Base-by-base conservation (phyloP, 768 basidiomycete genomes). In the Peribolospora baueri region DNA sequence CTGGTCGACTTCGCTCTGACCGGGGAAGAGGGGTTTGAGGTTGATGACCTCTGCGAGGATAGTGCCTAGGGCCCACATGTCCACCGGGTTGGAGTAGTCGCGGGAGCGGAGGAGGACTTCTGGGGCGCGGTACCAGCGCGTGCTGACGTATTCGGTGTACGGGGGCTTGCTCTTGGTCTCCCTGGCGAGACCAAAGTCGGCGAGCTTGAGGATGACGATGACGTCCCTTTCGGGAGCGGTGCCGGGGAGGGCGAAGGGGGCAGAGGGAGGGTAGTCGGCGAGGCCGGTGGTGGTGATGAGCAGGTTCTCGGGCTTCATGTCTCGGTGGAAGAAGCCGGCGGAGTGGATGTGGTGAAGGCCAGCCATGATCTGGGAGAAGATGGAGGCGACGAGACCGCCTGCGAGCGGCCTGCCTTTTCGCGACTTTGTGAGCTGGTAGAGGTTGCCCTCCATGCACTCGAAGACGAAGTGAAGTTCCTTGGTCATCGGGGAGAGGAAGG, bases 251-350 rank as follows among this genome's bases (percentile, higher is more conserved):
- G 79, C 76, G 52, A 75, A 64, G 8, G 84, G 79, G n/a, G 78
- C 79, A 40, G 85, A 74, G 7, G 84, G 75, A 38, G 76, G 78
- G 65, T 98, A 98, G 68, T 93, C 85, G 61, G 82, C 81, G 52
- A 91, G 75, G 14, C 93, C 93, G 10, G 87, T 93, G 2, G 93
- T 97, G 13, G 93, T 97, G 62, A 98, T 93, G 52, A 98, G 78
- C 6, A 97, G 81, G 63, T 98, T 98, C 68, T 98, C 93, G 43
- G 93, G 93, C 69, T 98, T 98, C 87, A 98, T 93, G 68, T 98
- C 93, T 51, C 93, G 84, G 69, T 98, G 93, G 69, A 98, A 98
- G 69, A 91, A 98, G 42, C 91, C 93, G 40, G 80, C 73, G 10
- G 73, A 67, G 68, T 98, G 93, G 60, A 95, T 86, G 68, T 98